Evolutionary conservation across 768 basidiomycete genomes (phyloP).

Genomic region (Russula emetica): DNA sequence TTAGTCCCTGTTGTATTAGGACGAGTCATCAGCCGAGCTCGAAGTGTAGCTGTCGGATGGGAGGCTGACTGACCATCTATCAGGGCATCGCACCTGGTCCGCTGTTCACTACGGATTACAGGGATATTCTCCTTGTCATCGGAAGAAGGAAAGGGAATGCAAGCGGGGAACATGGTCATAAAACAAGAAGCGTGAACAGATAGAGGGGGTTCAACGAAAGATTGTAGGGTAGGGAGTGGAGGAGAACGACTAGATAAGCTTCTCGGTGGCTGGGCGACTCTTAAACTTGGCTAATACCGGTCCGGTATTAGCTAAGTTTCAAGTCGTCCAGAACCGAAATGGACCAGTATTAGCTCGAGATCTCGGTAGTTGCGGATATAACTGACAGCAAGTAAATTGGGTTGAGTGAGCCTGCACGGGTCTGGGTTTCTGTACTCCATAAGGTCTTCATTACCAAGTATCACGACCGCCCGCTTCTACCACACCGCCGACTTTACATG

Average conservation of each 20-base stretch:
- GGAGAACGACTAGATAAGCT: no score
- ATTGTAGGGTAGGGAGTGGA: not conserved
- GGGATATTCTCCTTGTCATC: not conserved
- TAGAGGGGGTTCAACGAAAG: not conserved
- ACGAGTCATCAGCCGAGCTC: not conserved
- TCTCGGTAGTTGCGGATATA: no score
- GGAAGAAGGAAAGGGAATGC: not conserved
- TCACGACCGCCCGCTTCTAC: no score
- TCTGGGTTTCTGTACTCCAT: no score
- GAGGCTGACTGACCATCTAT: constrained; percentile 11
- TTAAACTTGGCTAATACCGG: not conserved
- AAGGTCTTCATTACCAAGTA: no score
- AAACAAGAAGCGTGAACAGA: no score
- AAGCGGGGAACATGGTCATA: not conserved
- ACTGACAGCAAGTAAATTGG: no score
- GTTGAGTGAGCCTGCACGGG: no score
- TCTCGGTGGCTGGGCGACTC: not conserved
- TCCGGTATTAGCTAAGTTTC: no score
- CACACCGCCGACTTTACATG: no score
- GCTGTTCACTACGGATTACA: not conserved
- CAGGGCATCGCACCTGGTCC: not conserved
- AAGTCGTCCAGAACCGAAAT: no score
- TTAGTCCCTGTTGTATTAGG: not conserved
- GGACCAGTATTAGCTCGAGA: no score
- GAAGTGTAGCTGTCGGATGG: not conserved